A percentile compares a stretch with the other conserved stretches of the same genome.
Conservation (phyloP, 495 filamentous ascomycete species). For the Peziza echinospora region DNA sequence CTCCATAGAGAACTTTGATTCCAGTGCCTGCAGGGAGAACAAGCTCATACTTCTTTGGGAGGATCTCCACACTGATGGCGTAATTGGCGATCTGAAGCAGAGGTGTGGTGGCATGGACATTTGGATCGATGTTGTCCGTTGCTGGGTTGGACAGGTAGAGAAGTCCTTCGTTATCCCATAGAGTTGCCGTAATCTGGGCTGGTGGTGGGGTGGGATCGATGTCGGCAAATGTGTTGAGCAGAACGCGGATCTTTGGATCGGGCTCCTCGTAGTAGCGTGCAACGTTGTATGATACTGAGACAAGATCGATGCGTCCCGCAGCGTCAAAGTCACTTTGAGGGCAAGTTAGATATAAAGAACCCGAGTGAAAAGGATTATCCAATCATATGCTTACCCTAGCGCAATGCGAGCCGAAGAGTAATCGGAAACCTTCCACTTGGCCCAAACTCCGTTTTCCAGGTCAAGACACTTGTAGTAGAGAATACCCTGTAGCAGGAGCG, state of each 20-base stretch:
- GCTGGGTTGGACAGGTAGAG: conserved; percentile 8
- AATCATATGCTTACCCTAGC: conserved; percentile 4
- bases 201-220: background rate
- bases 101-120: background rate
- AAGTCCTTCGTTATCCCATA: conserved; percentile 8
- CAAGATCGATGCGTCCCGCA: conserved; percentile 4
- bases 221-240: background rate
- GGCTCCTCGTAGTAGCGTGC: conserved; percentile 1
- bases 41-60: conserved; percentile 4
- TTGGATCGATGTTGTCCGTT: no score
- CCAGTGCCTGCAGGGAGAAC: background rate
- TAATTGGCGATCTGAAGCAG: conserved; percentile 10
- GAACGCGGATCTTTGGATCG: conserved; percentile 3
- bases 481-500: conserved; percentile 5
- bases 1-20: conserved; percentile 7
- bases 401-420: conserved; percentile 14
- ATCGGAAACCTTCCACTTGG: conserved; percentile 14
- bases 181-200: conserved; percentile 3
- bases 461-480: conserved; percentile 16
- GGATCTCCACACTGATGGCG: conserved; percentile 3
- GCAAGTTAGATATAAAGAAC: background rate
- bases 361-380: background rate
- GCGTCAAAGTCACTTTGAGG: conserved; percentile 7
- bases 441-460: conserved; percentile 13
- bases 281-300: conserved; percentile 9